Percentiles rank a stretch among this genome's conserved stretches.
Conservation (phyloP, 306 rosid species). For the Prunus kanzakura region DNA sequence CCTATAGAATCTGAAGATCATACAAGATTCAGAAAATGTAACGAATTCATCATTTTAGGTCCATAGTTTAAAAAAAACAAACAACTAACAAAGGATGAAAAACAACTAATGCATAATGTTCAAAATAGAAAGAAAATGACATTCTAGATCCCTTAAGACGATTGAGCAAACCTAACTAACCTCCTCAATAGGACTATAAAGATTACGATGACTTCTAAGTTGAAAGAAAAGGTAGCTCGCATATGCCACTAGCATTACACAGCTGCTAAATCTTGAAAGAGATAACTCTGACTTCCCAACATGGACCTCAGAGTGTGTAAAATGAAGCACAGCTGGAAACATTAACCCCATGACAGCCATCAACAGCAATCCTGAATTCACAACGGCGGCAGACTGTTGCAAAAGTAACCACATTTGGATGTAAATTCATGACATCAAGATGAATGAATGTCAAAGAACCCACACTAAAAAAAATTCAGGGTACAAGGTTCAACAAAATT, state of each 20-base stretch:
- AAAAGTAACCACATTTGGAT: constrained; percentile 27
- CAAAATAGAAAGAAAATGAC: constrained; percentile 2
- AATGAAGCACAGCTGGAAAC: constrained; percentile 93
- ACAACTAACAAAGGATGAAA: background rate
- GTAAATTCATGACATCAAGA: constrained; percentile 15
- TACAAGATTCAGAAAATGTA: background rate
- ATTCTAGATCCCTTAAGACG: background rate
- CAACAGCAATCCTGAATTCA: constrained; percentile 81
- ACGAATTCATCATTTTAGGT: background rate
- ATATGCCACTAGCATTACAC: constrained; percentile 78
- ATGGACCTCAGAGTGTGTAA: constrained; percentile 77
- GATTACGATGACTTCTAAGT: constrained; percentile 60
- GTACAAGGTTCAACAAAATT: constrained; percentile 1
- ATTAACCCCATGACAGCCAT: constrained; percentile 95
- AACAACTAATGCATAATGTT: background rate
- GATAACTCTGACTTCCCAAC: constrained; percentile 71
- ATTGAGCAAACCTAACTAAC: constrained; percentile 34
- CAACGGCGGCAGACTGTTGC: constrained; percentile 75
- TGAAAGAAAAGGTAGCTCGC: constrained; percentile 89
- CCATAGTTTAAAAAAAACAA: background rate
- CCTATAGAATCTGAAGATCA: background rate
- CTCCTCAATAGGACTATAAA: constrained; percentile 49
- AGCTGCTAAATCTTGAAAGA: constrained; percentile 91
- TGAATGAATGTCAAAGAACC: constrained; percentile 2
- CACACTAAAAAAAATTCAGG: background rate